Evolutionary conservation across 2,329 filamentous ascomycete species (phyloP).

Genomic region (Xylaria sp.): DNA sequence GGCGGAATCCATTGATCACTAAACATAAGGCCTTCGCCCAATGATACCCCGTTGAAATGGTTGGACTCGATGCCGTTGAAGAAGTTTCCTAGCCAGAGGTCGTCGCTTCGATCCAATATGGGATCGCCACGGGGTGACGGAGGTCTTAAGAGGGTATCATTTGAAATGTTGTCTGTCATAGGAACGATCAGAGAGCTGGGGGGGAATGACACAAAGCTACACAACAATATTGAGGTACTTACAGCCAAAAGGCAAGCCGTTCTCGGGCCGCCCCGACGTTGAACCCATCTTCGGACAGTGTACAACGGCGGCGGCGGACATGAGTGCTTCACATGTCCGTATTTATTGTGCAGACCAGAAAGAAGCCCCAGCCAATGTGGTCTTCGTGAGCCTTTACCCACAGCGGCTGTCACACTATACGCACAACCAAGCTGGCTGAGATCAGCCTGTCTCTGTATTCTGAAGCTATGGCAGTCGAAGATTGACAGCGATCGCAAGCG

Average conservation of each 20-base stretch:
- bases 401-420: conserved; percentile 7
- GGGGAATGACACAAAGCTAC: too few relatives aligned
- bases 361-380: not conserved
- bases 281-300: conserved; percentile 70
- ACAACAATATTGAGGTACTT: conserved; percentile 52
- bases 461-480: not conserved
- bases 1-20: conserved; percentile 68
- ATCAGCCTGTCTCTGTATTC: not conserved
- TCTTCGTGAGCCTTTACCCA: conserved; percentile 4
- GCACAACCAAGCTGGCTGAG: not conserved
- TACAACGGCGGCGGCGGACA: conserved; percentile 63
- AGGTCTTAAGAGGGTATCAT: conserved; percentile 56
- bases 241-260: conserved; percentile 75
- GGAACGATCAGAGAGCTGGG: conserved; percentile 32
- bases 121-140: conserved; percentile 73
- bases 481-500: not conserved
- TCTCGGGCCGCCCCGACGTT: conserved; percentile 66
- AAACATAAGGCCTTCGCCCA: conserved; percentile 63
- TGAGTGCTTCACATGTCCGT: conserved; percentile 55
- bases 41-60: conserved; percentile 59
- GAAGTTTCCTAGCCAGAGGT: conserved; percentile 67
- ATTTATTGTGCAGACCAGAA: conserved; percentile 26
- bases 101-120: conserved; percentile 72
- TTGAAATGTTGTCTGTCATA: conserved; percentile 41
- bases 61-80: conserved; percentile 66